Evolutionary conservation across 2,329 filamentous ascomycete genomes (phyloP).

Genomic region (Pseudopithomyces maydicus): DNA sequence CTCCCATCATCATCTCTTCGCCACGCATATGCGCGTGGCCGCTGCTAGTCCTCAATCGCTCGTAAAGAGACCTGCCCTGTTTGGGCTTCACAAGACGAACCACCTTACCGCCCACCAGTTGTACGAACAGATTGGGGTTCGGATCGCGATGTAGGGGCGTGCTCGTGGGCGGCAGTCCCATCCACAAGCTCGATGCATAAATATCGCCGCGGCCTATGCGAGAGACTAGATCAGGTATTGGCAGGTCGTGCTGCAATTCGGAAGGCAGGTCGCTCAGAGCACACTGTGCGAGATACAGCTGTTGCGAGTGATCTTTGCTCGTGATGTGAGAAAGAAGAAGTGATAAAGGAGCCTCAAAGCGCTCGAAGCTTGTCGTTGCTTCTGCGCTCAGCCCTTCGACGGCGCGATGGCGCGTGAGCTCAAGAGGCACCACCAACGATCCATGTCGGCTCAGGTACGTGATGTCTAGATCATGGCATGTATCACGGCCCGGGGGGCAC

Average conservation of each 20-base stretch:
- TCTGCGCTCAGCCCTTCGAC: neutral
- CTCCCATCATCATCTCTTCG: conserved; percentile 88
- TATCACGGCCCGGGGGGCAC: neutral
- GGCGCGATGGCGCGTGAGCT: conserved; percentile 53
- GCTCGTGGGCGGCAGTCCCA: conserved; percentile 83
- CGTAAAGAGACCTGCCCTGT: conserved; percentile 69
- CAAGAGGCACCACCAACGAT: conserved; percentile 61
- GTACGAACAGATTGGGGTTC: conserved; percentile 90
- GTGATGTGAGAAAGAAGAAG: conserved; percentile 66
- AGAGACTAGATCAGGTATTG: conserved; percentile 67
- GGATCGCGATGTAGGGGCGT: conserved; percentile 92
- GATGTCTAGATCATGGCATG: conserved; percentile 23
- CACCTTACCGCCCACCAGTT: conserved; percentile 74
- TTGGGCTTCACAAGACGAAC: conserved; percentile 73
- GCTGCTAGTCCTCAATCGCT: conserved; percentile 42
- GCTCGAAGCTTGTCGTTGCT: conserved; percentile 54
- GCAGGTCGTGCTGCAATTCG: conserved; percentile 67
- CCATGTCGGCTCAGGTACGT: conserved; percentile 47
- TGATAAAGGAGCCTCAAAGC: conserved; percentile 65
- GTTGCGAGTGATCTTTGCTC: conserved; percentile 34
- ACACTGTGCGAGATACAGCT: conserved; percentile 87
- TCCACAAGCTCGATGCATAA: conserved; percentile 87
- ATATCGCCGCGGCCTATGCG: conserved; percentile 76
- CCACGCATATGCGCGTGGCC: conserved; percentile 65
- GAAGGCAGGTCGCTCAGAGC: conserved; percentile 71